Percentiles rank a stretch among this genome's conserved stretches.
phyloP scores from a whole-genome alignment of 257 asterid genomes.

The Anisodus tanguticus region DNA sequence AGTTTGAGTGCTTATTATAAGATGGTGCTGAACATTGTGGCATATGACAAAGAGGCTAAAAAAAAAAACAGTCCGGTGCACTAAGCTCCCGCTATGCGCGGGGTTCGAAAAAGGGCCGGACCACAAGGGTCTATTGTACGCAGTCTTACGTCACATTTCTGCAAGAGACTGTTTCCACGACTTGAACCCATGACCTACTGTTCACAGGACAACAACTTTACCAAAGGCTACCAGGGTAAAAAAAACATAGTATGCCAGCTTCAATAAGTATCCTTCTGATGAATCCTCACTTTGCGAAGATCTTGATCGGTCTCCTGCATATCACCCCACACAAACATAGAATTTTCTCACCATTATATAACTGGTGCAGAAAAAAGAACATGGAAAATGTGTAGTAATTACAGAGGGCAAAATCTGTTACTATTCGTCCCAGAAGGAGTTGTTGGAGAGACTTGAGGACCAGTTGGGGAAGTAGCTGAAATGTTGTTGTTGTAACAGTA shows the following conservation, averaged over 20 bases:
- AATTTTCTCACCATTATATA: not conserved
- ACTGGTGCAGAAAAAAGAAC: not conserved
- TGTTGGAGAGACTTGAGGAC: slow-evolving; percentile 23
- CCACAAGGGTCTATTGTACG: too few relatives aligned
- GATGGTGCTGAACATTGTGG: not conserved
- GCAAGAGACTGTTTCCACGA: too few relatives aligned
- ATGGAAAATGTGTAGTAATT: not conserved
- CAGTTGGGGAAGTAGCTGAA: not conserved
- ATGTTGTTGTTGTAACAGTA: slow-evolving; percentile 29
- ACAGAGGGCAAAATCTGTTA: not conserved
- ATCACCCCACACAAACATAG: not conserved
- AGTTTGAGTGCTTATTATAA: not conserved
- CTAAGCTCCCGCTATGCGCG: too few relatives aligned
- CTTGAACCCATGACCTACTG: too few relatives aligned
- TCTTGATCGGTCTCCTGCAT: slow-evolving; percentile 11
- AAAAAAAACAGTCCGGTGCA: too few relatives aligned
- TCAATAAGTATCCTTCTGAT: slow-evolving; percentile 36
- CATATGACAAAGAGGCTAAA: slow-evolving; percentile 19
- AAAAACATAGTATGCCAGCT: not conserved
- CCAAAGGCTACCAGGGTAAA: not conserved
- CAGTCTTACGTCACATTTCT: too few relatives aligned
- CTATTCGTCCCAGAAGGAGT: slow-evolving; percentile 35
- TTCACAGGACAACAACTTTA: too few relatives aligned
- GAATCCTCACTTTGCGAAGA: not conserved
- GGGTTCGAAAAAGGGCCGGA: too few relatives aligned